Percentiles rank a stretch among this genome's conserved stretches.
Conservation (phyloP, 257 asterid genomes). For the Solanum pimpinellifolium region DNA sequence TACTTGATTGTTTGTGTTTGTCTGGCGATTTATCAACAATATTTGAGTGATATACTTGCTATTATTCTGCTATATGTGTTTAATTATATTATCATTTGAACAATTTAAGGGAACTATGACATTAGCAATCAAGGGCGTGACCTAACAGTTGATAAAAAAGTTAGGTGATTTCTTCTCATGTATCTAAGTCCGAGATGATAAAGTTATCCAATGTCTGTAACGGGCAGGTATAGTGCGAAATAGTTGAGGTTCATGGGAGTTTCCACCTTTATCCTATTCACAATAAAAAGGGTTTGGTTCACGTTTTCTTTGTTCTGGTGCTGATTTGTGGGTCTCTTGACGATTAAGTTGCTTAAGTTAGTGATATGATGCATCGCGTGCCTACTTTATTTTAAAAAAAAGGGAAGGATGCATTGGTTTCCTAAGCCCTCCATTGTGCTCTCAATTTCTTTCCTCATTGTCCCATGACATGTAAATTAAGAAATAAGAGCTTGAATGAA, state of each 20-base stretch:
- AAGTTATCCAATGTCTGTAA: not conserved
- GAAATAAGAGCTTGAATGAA: not conserved
- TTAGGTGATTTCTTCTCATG: not conserved
- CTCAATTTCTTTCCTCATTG: not conserved
- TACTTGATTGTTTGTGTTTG: not conserved
- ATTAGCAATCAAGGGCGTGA: not conserved
- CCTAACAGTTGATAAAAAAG: not conserved
- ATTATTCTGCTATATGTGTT: not conserved
- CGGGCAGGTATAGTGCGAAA: not conserved
- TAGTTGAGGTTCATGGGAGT: not conserved
- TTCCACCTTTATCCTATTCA: not conserved
- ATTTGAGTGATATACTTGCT: not conserved
- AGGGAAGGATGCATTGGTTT: not conserved
- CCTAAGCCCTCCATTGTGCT: not conserved
- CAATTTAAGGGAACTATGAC: not conserved
- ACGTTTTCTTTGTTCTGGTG: not conserved
- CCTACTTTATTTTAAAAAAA: not conserved
- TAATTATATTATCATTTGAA: not conserved
- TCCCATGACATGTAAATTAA: not conserved
- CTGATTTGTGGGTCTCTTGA: not conserved
- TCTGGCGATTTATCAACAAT: not conserved
- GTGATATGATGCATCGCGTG: not conserved
- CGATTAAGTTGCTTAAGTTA: not conserved
- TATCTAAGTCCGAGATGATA: not conserved
- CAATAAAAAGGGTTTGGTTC: not conserved